These are phyloP conservation scores for Yamadazyma buinensis DNA, from an alignment of 1,139 yeast genomes.

Conservation along the genomic window DNA sequence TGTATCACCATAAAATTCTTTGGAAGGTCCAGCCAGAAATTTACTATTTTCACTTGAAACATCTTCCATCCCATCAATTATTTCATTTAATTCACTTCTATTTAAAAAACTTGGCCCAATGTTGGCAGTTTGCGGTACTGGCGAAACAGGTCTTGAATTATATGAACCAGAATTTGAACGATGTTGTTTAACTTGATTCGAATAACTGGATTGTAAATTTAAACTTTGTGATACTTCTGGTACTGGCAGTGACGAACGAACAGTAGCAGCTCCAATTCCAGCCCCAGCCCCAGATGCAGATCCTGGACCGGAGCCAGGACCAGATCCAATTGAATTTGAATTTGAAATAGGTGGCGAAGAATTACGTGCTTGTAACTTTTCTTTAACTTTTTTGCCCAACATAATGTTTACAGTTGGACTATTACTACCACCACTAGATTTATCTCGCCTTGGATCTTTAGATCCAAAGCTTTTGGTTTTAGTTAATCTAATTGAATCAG, in stretches of 20 bases:
- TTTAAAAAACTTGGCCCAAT: slow-evolving; percentile 2
- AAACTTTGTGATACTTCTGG: slow-evolving; percentile 14
- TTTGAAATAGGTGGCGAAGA: neutral
- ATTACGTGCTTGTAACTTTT: slow-evolving; percentile 1
- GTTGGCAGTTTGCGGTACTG: slow-evolving; percentile 12
- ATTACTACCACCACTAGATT: neutral
- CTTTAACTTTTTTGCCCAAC: slow-evolving; percentile 3
- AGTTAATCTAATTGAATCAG: slow-evolving; percentile 10
- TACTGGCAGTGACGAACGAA: slow-evolving; percentile 6
- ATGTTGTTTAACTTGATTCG: slow-evolving; percentile 31
- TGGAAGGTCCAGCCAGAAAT: slow-evolving; percentile 5
- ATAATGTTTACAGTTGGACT: too few species aligned
- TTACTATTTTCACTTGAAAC: neutral
- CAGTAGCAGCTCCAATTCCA: neutral
- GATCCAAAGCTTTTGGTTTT: slow-evolving; percentile 10
- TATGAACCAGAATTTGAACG: slow-evolving; percentile 26
- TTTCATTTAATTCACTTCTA: neutral
- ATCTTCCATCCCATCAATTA: neutral
- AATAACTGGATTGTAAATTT: slow-evolving; percentile 24
- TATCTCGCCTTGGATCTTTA: slow-evolving; percentile 8
- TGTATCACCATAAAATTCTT: slow-evolving; percentile 13
- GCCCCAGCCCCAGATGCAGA: too few species aligned
- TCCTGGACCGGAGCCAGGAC: too few species aligned
- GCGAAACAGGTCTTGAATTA: slow-evolving; percentile 25
- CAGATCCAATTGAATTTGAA: too few species aligned